Evolutionary conservation across 495 filamentous ascomycete genomes (phyloP), one percentile per base, ranked within the genome.

Genomic region (Daldinia childiae): DNA sequence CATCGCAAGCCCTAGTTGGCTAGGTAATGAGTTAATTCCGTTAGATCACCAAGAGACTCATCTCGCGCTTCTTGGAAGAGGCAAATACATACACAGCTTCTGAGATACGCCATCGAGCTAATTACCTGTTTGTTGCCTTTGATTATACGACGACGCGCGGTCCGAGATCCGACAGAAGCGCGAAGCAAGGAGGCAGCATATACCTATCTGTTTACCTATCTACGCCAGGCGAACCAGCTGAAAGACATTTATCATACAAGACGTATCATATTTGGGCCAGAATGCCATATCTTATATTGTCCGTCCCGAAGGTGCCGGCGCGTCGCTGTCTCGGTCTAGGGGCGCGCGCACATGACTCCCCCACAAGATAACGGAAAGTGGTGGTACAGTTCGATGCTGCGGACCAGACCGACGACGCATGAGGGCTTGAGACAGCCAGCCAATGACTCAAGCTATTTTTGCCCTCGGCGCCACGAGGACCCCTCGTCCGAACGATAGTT

Each of bases 381-480:
- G 32, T 34, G 32, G 12, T 34, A 14, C 43, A 24, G 17, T 1
- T 6, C 19, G 6, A 11, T 21, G 43, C 2, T 11, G 41, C 41
- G 41, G 17, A 48, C 43, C 43, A 54, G 50, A 15, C 50, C 50
- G 50, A n/a, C 21, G 50, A 12, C 34, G 34, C 34, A 14, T 14
- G 34, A 5, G 34, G 43, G 43, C 8, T 48, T 45, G 41, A 45
- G 41, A 45, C 41, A 45, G 6, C 15, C 17, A 45, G 19, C 50
- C 9, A 52, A 52, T n/a, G 48, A 26, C 14, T 11, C 11, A 14
- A 7, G 21, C 21, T 52, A 26, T 30, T 32, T 32, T 56, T 57
- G 15, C 14, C 50, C 24, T 38, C 29, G 54, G 30, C 54, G 30
- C 54, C 54, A 57, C 54, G 54, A 57, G 30, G 54, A 12, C 54